These are phyloP conservation scores for Xylaria sp. DNA, from an alignment of 2,329 filamentous ascomycete genomes.

Conservation along the genomic window DNA sequence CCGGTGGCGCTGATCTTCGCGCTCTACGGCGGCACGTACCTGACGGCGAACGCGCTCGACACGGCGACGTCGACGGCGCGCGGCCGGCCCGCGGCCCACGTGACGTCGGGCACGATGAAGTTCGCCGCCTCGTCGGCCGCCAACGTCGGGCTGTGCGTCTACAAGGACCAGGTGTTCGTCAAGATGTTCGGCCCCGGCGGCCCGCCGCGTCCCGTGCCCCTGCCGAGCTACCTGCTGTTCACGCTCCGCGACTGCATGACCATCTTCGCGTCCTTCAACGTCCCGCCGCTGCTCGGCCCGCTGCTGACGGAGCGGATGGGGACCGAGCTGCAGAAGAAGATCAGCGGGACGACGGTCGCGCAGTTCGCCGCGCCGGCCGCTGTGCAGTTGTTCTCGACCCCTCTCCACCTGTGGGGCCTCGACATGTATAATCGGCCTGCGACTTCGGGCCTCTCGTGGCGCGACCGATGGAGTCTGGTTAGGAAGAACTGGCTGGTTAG, in stretches of 20 bases:
- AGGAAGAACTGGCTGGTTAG: conserved; percentile 75
- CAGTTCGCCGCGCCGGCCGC: conserved; percentile 81
- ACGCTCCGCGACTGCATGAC: conserved; percentile 82
- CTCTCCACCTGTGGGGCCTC: conserved; percentile 80
- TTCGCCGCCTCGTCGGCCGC: conserved; percentile 79
- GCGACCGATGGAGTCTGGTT: conserved; percentile 69
- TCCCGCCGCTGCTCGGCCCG: conserved; percentile 78
- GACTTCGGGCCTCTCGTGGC: conserved; percentile 45
- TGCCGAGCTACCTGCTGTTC: conserved; percentile 77
- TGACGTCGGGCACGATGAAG: conserved; percentile 76
- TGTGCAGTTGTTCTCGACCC: conserved; percentile 79
- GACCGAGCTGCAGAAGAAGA: conserved; percentile 52
- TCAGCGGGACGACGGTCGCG: conserved; percentile 64
- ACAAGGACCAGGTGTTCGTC: conserved; percentile 88
- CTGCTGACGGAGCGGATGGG: conserved; percentile 59
- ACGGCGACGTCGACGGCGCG: conserved; percentile 70
- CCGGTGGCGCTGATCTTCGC: conserved; percentile 71
- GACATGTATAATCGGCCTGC: conserved; percentile 79
- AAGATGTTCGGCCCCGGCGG: conserved; percentile 72
- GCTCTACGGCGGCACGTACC: conserved; percentile 87
- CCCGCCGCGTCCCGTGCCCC: conserved; percentile 61
- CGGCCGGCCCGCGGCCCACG: conserved; percentile 58
- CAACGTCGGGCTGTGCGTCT: conserved; percentile 83
- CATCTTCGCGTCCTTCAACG: conserved; percentile 90
- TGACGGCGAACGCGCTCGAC: conserved; percentile 86